Evolutionary conservation across 768 basidiomycete species (phyloP), one percentile per base, ranked within the genome.

Genomic region (Rossbeevera mucosa): DNA sequence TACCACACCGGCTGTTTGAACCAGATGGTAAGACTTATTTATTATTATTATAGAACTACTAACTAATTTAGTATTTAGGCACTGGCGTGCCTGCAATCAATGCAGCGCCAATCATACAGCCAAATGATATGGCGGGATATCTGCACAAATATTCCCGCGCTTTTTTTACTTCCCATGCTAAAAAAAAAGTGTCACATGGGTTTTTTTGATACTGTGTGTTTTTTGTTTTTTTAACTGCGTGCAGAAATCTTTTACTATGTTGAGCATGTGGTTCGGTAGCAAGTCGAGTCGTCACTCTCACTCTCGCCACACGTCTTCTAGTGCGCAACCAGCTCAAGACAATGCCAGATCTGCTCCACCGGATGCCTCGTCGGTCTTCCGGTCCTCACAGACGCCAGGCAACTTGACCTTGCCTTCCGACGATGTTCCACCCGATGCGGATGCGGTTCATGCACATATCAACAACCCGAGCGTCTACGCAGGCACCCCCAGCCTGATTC

Each of bases 261-360:
- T 65, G 52, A 57, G 51, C 45, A 61, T 64, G 47, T 71, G 68
- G 70, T 55, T 66, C n/a, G 38, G 64, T 47, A 71, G 59, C 57
- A 57, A 56, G 52, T 70, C 67, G 9, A 62, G 61, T 18, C 65
- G 61, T 40, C 64, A 55, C 6, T 49, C 58, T 40, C 61, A 46
- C 7, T 6, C 48, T 31, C 53, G 43, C 25, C 57, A 50, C 26
- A 45, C 54, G 25, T 50, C 24, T 51, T 29, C 40, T 25, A 51
- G 24, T 21, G 26, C 51, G 9, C 47, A 30, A n/a, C 14, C 44
- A 28, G 31, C 46, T 6, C 30, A 12, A 3, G 24, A 50, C 0
- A 18, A 58, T 52, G 42, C 25, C 14, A 54, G 54, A 14, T 31
- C 54, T 0, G 41, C 44, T 18, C 53, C 36, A 25, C 57, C 53